Conservation (phyloP, 306 rosid species). For the Glycine latifolia region DNA sequence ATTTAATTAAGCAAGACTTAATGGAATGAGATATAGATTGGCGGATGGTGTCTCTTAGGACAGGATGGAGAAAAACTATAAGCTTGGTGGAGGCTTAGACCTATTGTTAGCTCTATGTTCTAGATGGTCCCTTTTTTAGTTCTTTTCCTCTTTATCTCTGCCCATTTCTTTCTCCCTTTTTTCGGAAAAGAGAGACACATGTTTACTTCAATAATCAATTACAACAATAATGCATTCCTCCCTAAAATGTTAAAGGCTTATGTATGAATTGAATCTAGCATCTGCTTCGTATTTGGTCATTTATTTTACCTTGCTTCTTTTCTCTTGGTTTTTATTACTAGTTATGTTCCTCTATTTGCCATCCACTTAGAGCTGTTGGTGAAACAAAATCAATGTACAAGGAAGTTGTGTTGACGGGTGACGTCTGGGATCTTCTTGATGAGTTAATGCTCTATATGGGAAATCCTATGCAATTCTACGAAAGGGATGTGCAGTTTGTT, state of each 20-base stretch:
- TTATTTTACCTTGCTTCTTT: background rate
- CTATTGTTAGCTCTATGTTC: no score
- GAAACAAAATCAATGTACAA: constrained; percentile 86
- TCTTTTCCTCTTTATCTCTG: no score
- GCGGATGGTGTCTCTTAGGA: no score
- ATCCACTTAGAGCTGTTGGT: constrained; percentile 91
- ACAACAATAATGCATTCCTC: background rate
- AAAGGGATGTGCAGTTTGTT: constrained; percentile 89
- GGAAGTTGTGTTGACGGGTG: constrained; percentile 96
- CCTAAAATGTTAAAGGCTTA: constrained; percentile 2
- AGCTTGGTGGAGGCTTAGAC: no score
- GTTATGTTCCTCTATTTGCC: constrained; percentile 43
- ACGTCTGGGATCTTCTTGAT: constrained; percentile 98
- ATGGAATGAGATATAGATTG: no score
- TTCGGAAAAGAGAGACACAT: constrained; percentile 7
- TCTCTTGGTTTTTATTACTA: constrained; percentile 31
- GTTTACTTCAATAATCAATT: constrained; percentile 10
- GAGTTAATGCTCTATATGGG: constrained; percentile 97
- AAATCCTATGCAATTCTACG: constrained; percentile 97
- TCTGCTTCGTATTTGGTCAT: background rate
- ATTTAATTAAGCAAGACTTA: no score
- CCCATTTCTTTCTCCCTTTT: no score
- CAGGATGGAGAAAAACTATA: no score
- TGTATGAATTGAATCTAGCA: constrained; percentile 7
- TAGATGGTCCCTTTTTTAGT: no score